Base-by-base conservation (phyloP, 371 early-diverging fungal genomes). In the Saksenaea vasiformis region DNA sequence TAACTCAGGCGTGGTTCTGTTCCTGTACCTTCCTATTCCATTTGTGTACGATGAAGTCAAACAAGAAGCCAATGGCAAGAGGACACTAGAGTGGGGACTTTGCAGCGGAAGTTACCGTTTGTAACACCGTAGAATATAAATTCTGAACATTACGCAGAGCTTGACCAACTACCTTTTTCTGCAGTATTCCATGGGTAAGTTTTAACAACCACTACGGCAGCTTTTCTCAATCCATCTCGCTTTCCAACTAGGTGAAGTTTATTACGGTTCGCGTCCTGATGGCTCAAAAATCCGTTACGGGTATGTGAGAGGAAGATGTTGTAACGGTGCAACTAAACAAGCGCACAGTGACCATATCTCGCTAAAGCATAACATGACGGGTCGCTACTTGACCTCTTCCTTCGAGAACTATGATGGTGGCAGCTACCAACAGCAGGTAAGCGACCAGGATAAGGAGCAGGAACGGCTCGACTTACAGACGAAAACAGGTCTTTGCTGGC, bases 281-380 rank as follows among this genome's bases (percentile, higher is more conserved):
- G 51, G 51, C 24, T 22, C 27, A n/a, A 47, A 47, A 47, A 47
- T 47, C 22, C 51, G 51, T 22, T 47, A 47, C 11, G 51, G 51
- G 51, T 47, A 47, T 14, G 39, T 2, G 39, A 3, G 11, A 39
- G n/a, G n/a, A 1, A 22, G 1, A 47, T 10, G 1, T 7, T 22
- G 22, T 22, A 47, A 9, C 8, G 22, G 10, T 22, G 2, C 5
- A 17, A 7, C 47, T 19, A 26, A 47, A 22, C 17, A 55, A 31
- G 13, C 15, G 3, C n/a, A 38, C 22, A 71, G 76, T 53, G 62
- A 76, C 57, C 56, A 73, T 65, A 70, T 87, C 37, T 76, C 80
- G 59, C 70, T 88, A 13, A 85, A 87, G 67, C 88, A 88, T 64
- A 75, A 73, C 58, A 76, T 77, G 60, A 86, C 89, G 4, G 82